phyloP scores from a whole-genome alignment of 1,284 basidiomycete species.

The Coniferiporia weirii region DNA sequence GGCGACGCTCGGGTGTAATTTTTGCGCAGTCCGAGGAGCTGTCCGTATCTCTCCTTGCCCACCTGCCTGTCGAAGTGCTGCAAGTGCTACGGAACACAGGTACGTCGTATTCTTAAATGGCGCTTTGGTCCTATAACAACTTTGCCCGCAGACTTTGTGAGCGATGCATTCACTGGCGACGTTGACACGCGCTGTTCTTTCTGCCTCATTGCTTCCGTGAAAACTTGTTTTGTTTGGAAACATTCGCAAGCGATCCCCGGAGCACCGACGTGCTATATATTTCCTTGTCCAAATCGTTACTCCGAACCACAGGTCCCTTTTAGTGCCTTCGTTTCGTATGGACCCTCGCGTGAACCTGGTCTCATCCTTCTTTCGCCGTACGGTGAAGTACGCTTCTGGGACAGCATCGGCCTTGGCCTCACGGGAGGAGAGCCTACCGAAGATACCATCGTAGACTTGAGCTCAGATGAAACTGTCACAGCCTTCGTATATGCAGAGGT shows the following conservation, averaged over 20 bases:
- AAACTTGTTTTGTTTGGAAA: slow-evolving; percentile 80
- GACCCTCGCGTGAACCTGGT: slow-evolving; percentile 67
- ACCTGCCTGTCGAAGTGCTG: slow-evolving; percentile 67
- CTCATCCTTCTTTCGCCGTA: slow-evolving; percentile 61
- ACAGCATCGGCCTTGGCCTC: slow-evolving; percentile 73
- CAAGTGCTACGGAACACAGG: slow-evolving; percentile 64
- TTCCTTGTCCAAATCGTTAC: slow-evolving; percentile 53
- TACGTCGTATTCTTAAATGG: slow-evolving; percentile 27
- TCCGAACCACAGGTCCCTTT: slow-evolving; percentile 48
- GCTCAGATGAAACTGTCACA: slow-evolving; percentile 55
- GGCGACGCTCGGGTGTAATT: slow-evolving; percentile 40
- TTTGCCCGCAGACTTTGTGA: slow-evolving; percentile 56
- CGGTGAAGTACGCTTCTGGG: slow-evolving; percentile 72
- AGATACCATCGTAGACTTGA: slow-evolving; percentile 45
- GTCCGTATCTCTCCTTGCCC: slow-evolving; percentile 61
- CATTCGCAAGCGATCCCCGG: slow-evolving; percentile 62
- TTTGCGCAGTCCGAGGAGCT: slow-evolving; percentile 73
- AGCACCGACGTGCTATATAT: slow-evolving; percentile 78
- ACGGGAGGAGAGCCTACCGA: slow-evolving; percentile 73
- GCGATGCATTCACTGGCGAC: slow-evolving; percentile 61
- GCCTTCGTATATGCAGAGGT: slow-evolving; percentile 62
- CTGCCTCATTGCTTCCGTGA: slow-evolving; percentile 62
- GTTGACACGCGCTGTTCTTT: slow-evolving; percentile 69
- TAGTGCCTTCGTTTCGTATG: slow-evolving; percentile 65
- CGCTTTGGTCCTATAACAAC: neutral